Base-by-base conservation (phyloP, 345 rosid species). In the Durio zibethinus region DNA sequence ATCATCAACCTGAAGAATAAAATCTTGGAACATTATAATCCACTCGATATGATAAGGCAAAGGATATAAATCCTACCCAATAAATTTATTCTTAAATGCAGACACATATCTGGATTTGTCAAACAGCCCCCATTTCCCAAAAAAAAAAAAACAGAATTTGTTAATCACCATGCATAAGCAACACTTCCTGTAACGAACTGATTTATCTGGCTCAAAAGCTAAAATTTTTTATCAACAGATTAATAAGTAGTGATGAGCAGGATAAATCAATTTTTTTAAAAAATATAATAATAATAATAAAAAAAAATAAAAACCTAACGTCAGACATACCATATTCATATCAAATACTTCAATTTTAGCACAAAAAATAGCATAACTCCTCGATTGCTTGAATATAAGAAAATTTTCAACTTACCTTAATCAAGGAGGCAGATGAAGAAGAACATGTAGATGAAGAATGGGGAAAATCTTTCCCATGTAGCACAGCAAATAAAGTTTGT, bases 401-500 rank as follows among this genome's bases (percentile, higher is more conserved):
- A 38, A 52, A 54, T 16, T 61, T 48, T 65, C 15, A 42, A 40
- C 62, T 59, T 87, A 94, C 98, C 97, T 91, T 85, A 78, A 92
- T 86, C 56, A 87, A 10, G 45, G 92, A 83, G 74, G 81, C 38
- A 11, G 88, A 57, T 76, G 87, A 69, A 75, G 88, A 82, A 59
- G 89, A 81, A 48, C 52, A 73, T 59, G 76, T 35, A 38, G 87
- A 85, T 16, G 88, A 67, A 27, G 89, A 77, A 76, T 59, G 78
- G 82, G 89, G 83, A 53, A 25, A 72, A 33, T 89, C 90, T 73
- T 82, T 89, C 60, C 76, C 80, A 54, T 87, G 88, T 43, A 68
- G 86, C 83, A 97, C 83, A 72, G 98, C 98, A 76, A 87, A 81
- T 18, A 94, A 83, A 35, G 98, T 92, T 74, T 85, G 97, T 72